phyloP scores from a whole-genome alignment of 345 rosid species.

The Gossypium raimondii region DNA sequence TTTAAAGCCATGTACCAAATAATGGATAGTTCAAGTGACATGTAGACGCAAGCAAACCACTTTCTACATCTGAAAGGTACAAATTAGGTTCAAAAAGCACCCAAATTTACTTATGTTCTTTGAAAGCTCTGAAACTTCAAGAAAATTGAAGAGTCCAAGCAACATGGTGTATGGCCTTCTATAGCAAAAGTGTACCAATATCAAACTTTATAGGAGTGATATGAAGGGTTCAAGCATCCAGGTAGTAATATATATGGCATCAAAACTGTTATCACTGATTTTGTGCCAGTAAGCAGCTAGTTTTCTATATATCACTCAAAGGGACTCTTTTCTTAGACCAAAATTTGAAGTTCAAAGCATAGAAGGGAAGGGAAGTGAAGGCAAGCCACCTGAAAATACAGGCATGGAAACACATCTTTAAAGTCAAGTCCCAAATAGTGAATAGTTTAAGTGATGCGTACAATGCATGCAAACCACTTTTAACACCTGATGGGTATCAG shows the following conservation, averaged over 20 bases:
- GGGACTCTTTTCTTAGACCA: not conserved
- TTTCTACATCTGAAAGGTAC: not conserved
- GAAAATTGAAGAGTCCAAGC: too few relatives aligned
- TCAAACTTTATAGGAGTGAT: not conserved
- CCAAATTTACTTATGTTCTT: not conserved
- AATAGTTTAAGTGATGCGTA: not conserved
- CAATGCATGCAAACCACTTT: not conserved
- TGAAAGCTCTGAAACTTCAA: not conserved
- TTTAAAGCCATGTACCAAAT: not conserved
- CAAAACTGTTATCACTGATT: not conserved
- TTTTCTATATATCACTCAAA: not conserved
- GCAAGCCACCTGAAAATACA: not conserved
- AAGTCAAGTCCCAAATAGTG: not conserved
- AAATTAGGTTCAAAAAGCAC: not conserved
- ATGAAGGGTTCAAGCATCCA: conserved; percentile 4
- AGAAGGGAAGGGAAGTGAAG: not conserved
- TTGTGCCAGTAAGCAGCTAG: not conserved
- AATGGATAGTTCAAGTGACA: not conserved
- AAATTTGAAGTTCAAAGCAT: conserved; percentile 3
- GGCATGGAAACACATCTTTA: not conserved
- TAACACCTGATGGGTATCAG: too few relatives aligned
- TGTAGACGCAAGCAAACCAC: not conserved
- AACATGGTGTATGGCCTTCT: not conserved
- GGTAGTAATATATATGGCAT: not conserved
- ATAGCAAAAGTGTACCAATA: not conserved